These are phyloP conservation scores for Phytophthora multivora DNA, from an alignment of 352 stramenopile genomes.

Conservation along the genomic window DNA sequence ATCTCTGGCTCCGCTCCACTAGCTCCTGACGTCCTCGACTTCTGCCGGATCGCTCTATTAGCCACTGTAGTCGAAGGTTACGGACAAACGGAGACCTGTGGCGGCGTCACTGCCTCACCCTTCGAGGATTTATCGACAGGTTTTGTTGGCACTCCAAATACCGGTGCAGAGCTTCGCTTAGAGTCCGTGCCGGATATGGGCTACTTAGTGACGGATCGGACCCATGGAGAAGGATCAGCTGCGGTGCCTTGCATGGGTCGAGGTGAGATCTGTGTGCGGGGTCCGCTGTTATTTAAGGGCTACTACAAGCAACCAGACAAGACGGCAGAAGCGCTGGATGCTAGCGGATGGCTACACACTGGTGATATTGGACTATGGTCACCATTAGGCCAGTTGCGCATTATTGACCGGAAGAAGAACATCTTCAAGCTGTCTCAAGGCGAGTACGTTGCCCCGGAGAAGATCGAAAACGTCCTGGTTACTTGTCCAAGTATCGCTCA, in stretches of 20 bases:
- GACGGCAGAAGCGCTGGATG: conserved; percentile 91
- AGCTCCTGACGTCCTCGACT: conserved; percentile 92
- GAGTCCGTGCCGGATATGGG: conserved; percentile 97
- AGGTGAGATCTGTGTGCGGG: conserved; percentile 78
- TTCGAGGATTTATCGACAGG: conserved; percentile 54
- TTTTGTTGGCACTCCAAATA: conserved; percentile 92
- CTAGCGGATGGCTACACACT: conserved; percentile 96
- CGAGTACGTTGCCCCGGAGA: conserved; percentile 97
- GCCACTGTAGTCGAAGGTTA: conserved; percentile 93
- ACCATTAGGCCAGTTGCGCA: conserved; percentile 87
- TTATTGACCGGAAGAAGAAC: conserved; percentile 94
- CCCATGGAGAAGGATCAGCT: conserved; percentile 43
- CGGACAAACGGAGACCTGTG: conserved; percentile 96
- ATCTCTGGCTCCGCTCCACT: conserved; percentile 95
- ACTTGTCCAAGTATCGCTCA: conserved; percentile 93
- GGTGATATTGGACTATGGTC: conserved; percentile 97
- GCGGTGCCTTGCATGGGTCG: conserved; percentile 48
- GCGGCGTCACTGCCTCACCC: conserved; percentile 66
- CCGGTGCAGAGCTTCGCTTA: conserved; percentile 92
- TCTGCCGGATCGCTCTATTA: conserved; percentile 93
- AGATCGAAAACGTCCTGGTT: conserved; percentile 95
- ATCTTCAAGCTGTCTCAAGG: conserved; percentile 95
- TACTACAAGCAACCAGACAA: conserved; percentile 96
- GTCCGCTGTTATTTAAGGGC: conserved; percentile 86
- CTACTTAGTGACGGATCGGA: conserved; percentile 87